Evolutionary conservation across 1,284 basidiomycete genomes (phyloP), one percentile per base, ranked within the genome.

Genomic region (Gymnopus androsaceus): DNA sequence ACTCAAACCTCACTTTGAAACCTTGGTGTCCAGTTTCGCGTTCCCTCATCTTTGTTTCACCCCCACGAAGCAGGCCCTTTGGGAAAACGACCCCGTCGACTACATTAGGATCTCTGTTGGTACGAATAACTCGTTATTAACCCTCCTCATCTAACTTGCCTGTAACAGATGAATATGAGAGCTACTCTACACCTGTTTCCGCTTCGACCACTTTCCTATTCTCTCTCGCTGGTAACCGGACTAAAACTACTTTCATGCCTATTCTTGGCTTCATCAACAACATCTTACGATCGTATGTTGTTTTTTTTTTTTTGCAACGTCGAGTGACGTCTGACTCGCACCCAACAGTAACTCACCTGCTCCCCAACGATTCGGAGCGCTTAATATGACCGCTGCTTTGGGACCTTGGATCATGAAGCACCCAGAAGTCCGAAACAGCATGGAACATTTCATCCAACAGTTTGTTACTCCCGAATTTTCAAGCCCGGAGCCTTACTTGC

Each of bases 1-100:
- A 34, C 79, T 95, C 66, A 94, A 93, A 69, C 91, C 92, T 19
- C 92, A 92, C 63, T 83, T 88, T 46, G 78, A 89, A 65, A 83
- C 73, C 4, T 80, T 95, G 4, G 81, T 94, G 15, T 83, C 87
- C 12, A 80, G 77, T 36, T 92, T 93, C 64, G 84, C 90, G 7
- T 94, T 93, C 76, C 91, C 92, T n/a, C 87, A 91, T 63, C 78
- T 94, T 19, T 88, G 84, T 33, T 92, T 94, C 74, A 89, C 83
- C 19, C 72, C 83, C 9, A 72, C 78, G 0, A 85, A 85, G 66
- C 77, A 85, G 63, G 78, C 84, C 48, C 74, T 87, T 14, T 95
- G 92, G 88, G 80, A 86, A 57, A 74, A 74, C 15, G 92, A 95
- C 66, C 89, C 91, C 2, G 76, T 90, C 30, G 92, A 94, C 58